These are phyloP conservation scores for Parachaetomium inaequale DNA, from an alignment of 495 filamentous ascomycete genomes.

Conservation along the genomic window DNA sequence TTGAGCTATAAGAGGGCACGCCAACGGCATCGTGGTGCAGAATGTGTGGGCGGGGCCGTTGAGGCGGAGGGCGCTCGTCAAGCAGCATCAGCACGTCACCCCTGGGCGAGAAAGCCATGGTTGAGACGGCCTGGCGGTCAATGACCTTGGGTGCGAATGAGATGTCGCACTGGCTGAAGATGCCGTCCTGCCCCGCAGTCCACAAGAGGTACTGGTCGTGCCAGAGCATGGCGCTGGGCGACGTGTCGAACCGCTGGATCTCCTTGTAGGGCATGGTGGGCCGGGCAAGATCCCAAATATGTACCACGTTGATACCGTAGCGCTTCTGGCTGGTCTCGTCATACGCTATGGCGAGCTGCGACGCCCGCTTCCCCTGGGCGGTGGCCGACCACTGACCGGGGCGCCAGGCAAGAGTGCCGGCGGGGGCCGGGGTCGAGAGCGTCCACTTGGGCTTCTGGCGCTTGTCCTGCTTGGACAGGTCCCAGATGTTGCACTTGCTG, in stretches of 20 bases:
- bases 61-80: slow-evolving; percentile 42
- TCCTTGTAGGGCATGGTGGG: slow-evolving; percentile 84
- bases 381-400: slow-evolving; percentile 72
- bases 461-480: slow-evolving; percentile 74
- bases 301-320: slow-evolving; percentile 64
- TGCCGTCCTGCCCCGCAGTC: slow-evolving; percentile 80
- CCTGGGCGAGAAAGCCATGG: slow-evolving; percentile 55
- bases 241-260: slow-evolving; percentile 66
- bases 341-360: slow-evolving; percentile 52
- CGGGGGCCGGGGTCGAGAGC: slow-evolving; percentile 56
- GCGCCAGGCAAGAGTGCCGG: slow-evolving; percentile 80
- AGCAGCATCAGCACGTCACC: slow-evolving; percentile 59
- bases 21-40: slow-evolving; percentile 29
- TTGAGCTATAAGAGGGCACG: slow-evolving; percentile 42
- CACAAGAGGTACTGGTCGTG: slow-evolving; percentile 85
- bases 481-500: slow-evolving; percentile 85
- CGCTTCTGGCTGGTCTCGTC: slow-evolving; percentile 48
- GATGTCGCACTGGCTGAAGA: slow-evolving; percentile 85
- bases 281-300: slow-evolving; percentile 89
- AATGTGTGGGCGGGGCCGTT: slow-evolving; percentile 39
- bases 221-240: slow-evolving; percentile 81
- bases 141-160: slow-evolving; percentile 76
- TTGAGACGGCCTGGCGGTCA: slow-evolving; percentile 64
- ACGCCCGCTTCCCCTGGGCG: slow-evolving; percentile 57
- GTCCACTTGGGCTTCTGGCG: slow-evolving; percentile 72